These are phyloP conservation scores for Forsythia suspensa DNA, from an alignment of 257 asterid species.

Conservation along the genomic window DNA sequence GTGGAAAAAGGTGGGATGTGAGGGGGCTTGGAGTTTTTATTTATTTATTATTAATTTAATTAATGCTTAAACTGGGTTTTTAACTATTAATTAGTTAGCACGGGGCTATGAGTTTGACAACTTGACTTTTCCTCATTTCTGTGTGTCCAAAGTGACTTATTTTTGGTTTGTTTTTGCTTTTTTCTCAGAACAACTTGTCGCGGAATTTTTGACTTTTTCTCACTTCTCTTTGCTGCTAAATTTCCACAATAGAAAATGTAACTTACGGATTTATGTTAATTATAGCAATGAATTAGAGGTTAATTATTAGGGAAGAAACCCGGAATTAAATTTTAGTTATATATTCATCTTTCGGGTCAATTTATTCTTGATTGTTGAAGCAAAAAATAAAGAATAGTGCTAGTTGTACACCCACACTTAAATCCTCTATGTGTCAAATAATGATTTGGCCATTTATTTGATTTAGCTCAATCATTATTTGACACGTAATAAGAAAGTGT, in stretches of 20 bases:
- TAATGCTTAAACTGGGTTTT: constrained; percentile 19
- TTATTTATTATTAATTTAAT: constrained; percentile 14
- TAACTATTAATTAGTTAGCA: constrained; percentile 3
- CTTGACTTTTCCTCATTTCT: constrained; percentile 47
- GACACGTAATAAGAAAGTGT: too few species aligned
- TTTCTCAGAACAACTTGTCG: constrained; percentile 32
- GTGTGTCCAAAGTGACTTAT: constrained; percentile 19
- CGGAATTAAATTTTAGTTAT: too few species aligned
- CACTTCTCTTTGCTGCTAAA: constrained; percentile 18
- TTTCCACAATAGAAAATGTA: constrained; percentile 31
- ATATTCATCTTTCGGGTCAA: too few species aligned
- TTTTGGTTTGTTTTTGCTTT: neutral
- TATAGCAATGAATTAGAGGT: too few species aligned
- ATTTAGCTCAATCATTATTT: too few species aligned
- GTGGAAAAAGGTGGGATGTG: constrained; percentile 39
- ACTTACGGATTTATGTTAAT: too few species aligned
- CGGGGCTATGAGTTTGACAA: constrained; percentile 41
- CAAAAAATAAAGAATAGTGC: too few species aligned
- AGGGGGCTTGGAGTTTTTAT: constrained; percentile 28
- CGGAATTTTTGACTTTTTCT: constrained; percentile 40
- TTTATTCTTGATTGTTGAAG: too few species aligned
- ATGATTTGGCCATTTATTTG: too few species aligned
- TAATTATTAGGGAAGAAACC: neutral
- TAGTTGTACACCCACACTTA: too few species aligned
- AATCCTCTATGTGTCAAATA: too few species aligned